Evolutionary conservation across 2,329 filamentous ascomycete genomes (phyloP).

Genomic region (Bipolaris gigantea): DNA sequence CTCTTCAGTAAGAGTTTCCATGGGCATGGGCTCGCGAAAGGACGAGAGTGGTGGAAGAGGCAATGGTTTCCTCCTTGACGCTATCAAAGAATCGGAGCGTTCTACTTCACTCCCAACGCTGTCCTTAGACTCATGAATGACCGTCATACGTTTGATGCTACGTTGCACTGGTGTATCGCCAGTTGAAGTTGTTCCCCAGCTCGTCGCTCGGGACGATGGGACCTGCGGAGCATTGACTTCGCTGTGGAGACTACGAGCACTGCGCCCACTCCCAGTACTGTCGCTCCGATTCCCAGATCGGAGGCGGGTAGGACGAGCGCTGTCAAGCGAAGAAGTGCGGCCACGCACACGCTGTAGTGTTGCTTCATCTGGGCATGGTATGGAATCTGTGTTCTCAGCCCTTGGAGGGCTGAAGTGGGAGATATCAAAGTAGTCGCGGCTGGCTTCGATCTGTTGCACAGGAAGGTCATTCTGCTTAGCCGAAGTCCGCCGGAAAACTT

Average conservation of each 20-base stretch:
- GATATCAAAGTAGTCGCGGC: slow-evolving; percentile 43
- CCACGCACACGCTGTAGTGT: slow-evolving; percentile 49
- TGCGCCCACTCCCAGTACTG: slow-evolving; percentile 28
- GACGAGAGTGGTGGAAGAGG: slow-evolving; percentile 26
- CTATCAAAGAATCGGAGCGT: slow-evolving; percentile 6
- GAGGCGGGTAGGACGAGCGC: slow-evolving; percentile 9
- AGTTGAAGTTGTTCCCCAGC: slow-evolving; percentile 68
- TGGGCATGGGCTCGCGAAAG: slow-evolving; percentile 39
- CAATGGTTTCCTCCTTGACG: slow-evolving; percentile 21
- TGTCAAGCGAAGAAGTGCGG: slow-evolving; percentile 31
- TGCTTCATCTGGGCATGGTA: slow-evolving; percentile 46
- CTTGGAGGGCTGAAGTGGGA: slow-evolving; percentile 5
- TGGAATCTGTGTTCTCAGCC: slow-evolving; percentile 38
- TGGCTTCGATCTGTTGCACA: slow-evolving; percentile 58
- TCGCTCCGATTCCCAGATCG: slow-evolving; percentile 26
- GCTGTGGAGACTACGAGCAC: slow-evolving; percentile 36
- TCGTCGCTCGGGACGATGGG: slow-evolving; percentile 61
- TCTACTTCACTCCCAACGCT: slow-evolving; percentile 38
- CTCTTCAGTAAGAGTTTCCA: slow-evolving; percentile 34
- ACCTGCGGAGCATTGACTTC: slow-evolving; percentile 56
- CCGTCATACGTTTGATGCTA: slow-evolving; percentile 62
- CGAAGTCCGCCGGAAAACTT: slow-evolving; percentile 54
- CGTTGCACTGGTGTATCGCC: slow-evolving; percentile 57
- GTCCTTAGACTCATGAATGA: slow-evolving; percentile 61
- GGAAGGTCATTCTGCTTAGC: slow-evolving; percentile 45